Conservation (phyloP, 441 rosid species). For the Jatropha multifida region DNA sequence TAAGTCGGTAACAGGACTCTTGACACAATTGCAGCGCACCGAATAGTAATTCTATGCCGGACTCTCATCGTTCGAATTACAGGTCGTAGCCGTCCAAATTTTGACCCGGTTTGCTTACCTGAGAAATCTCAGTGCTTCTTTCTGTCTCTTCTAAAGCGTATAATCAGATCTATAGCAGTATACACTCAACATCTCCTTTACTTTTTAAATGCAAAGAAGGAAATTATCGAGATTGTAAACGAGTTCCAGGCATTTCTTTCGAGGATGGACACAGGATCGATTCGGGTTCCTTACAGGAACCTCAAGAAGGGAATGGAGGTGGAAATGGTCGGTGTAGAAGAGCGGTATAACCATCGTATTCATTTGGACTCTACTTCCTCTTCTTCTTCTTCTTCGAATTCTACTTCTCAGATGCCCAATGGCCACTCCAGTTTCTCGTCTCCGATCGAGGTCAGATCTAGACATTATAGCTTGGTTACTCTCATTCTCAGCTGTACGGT, state of each 20-base stretch:
- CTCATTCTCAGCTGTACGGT: constrained; percentile 81
- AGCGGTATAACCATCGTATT: constrained; percentile 29
- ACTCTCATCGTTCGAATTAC: neutral
- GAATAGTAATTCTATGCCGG: neutral
- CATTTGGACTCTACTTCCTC: constrained; percentile 35
- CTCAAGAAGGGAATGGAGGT: constrained; percentile 61
- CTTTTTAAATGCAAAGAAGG: neutral
- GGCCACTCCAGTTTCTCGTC: constrained; percentile 26
- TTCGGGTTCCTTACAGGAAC: constrained; percentile 73
- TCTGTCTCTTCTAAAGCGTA: neutral
- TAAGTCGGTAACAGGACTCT: neutral
- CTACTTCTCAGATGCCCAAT: constrained; percentile 25
- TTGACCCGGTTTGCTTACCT: neutral
- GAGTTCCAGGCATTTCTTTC: constrained; percentile 17
- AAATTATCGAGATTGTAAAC: neutral
- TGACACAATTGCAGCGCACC: neutral
- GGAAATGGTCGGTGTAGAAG: constrained; percentile 54
- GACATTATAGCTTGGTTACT: constrained; percentile 49
- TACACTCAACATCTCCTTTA: neutral
- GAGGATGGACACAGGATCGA: constrained; percentile 53
- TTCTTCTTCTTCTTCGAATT: constrained; percentile 32
- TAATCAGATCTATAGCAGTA: neutral
- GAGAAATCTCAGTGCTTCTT: neutral
- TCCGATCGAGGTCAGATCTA: constrained; percentile 27
- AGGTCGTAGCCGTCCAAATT: neutral